A percentile compares a stretch with the other conserved stretches of the same genome.
These are phyloP conservation scores for Yamadazyma dendronema DNA, from an alignment of 1,139 yeast genomes.

Conservation along the genomic window DNA sequence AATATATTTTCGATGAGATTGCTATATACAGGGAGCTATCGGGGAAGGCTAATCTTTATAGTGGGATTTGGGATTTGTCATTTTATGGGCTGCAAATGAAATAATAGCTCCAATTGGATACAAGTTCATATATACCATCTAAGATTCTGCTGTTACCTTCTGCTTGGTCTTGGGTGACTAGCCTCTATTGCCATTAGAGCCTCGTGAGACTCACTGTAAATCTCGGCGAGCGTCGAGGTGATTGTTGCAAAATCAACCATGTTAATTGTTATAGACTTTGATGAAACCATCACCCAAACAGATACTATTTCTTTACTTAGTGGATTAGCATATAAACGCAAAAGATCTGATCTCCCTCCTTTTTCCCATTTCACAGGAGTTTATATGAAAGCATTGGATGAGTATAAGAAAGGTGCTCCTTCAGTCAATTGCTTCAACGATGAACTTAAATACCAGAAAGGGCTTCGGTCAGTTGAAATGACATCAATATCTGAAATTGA, in stretches of 20 bases:
- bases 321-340: conserved; percentile 43
- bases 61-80: too few species aligned
- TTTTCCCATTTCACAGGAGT: conserved; percentile 46
- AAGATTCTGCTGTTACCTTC: too few species aligned
- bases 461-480: conserved; percentile 46
- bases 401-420: conserved; percentile 18
- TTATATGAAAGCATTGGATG: conserved; percentile 40
- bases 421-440: conserved; percentile 20
- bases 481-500: conserved; percentile 50
- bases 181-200: too few species aligned
- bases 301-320: conserved; percentile 60
- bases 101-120: too few species aligned
- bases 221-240: too few species aligned
- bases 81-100: too few species aligned
- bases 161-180: too few species aligned
- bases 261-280: conserved; percentile 59
- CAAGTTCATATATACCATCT: too few species aligned
- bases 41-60: conserved; percentile 1
- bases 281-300: conserved; percentile 59
- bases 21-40: conserved; percentile 4
- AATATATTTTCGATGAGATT: too few species aligned
- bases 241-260: conserved; percentile 1
- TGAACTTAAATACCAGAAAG: conserved; percentile 47
- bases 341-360: conserved; percentile 35
- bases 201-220: too few species aligned